Evolutionary conservation across 1,139 yeast species (phyloP).

Genomic region (Nakaseomyces sp.): DNA sequence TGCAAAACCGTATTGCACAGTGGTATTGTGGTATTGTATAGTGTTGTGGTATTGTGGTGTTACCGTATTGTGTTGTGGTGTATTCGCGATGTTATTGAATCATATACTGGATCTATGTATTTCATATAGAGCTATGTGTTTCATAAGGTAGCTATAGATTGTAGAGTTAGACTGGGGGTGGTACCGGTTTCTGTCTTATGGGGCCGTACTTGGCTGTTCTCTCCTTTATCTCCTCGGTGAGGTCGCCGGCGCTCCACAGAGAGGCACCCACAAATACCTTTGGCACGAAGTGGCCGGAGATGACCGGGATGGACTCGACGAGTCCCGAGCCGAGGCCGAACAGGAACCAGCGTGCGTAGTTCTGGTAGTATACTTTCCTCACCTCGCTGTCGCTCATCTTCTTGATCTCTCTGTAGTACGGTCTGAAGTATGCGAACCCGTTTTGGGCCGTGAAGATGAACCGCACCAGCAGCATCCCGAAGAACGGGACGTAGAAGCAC

Average conservation of each 20-base stretch:
- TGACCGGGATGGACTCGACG: conserved; percentile 12
- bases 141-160: too few species aligned
- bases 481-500: conserved; percentile 10
- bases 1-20: too few species aligned
- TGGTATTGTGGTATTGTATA: too few species aligned
- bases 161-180: too few species aligned
- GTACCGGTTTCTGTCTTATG: conserved; percentile 7
- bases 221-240: conserved; percentile 4
- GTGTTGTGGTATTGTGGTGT: too few species aligned
- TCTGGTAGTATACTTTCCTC: conserved; percentile 9
- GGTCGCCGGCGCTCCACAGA: conserved; percentile 11
- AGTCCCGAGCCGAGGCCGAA: conserved; percentile 12
- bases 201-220: conserved; percentile 3
- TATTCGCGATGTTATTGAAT: too few species aligned
- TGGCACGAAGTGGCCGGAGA: conserved; percentile 12
- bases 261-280: conserved; percentile 13
- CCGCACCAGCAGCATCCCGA: conserved; percentile 11
- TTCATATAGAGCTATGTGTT: too few species aligned
- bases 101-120: too few species aligned
- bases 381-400: conserved; percentile 8
- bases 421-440: conserved; percentile 13
- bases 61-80: too few species aligned
- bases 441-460: conserved; percentile 8
- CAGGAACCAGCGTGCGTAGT: conserved; percentile 13
- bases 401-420: conserved; percentile 10